Evolutionary conservation across 2,329 filamentous ascomycete genomes (phyloP), one percentile per base, ranked within the genome.

Genomic region (Laburnicola sp.): DNA sequence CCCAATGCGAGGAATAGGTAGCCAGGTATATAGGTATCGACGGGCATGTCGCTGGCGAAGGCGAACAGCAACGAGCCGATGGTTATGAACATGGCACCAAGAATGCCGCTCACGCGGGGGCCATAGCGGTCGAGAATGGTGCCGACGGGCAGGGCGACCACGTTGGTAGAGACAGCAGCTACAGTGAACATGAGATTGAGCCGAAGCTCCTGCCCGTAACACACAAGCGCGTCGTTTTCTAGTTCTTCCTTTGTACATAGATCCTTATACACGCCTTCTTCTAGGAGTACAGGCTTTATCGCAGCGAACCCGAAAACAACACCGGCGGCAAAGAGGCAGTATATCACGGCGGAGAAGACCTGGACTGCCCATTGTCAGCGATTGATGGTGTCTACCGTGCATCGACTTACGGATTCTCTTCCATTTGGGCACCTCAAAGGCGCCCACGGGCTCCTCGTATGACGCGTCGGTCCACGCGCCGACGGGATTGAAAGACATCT

Each of bases 101-200:
- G 80, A 22, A 91, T 77, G 3, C 89, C 87, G 63, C 88, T 88
- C 3, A 89, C 80, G 48, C 88, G 82, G 10, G 92, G 92, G 1
- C 92, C 92, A 65, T 84, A 92, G 55, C 85, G 81, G 73, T 96
- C 92, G 22, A 96, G 82, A 38, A 96, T 87, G 2, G 89, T 89
- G 39, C 92, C 92, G 8, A 96, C 85, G 2, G 91, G 89, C 5
- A 96, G 79, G 9, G 92, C 91, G 35, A 86, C 89, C 9, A 96
- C 87, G 64, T 96, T 96, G 34, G 91, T 95, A 5, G 84, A 88
- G 7, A 96, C 91, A 10, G 91, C 91, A 9, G 91, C 91, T 35
- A 91, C 82, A 4, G 91, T 95, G 78, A 96, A 96, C 89, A 96
- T 96, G 59, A 96, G 77, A 70, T 96, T 96, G 50, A 96, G 80